Conservation (phyloP, 2,329 filamentous ascomycete genomes). For the Colletotrichum cordylinicola region DNA sequence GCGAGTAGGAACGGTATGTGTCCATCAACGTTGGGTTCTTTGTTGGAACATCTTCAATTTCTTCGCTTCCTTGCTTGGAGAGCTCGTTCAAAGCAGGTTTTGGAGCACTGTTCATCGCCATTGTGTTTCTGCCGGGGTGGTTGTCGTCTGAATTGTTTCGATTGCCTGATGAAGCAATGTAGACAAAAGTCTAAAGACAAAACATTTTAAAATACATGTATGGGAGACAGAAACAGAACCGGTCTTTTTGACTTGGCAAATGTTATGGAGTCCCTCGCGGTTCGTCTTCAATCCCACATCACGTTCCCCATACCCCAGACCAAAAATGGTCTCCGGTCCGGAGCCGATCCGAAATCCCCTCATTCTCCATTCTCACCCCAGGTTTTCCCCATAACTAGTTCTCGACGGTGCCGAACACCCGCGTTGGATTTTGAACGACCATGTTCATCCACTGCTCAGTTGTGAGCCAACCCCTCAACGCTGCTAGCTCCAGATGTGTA, state of each 20-base stretch:
- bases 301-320: not conserved
- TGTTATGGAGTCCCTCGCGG: not conserved
- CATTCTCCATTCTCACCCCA: not conserved
- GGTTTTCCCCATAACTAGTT: not conserved
- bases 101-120: not conserved
- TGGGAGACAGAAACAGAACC: not conserved
- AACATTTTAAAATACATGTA: not conserved
- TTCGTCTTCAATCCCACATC: not conserved
- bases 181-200: not conserved
- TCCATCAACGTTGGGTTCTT: not conserved
- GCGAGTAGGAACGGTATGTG: not conserved
- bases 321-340: not conserved
- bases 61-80: not conserved
- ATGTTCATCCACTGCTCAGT: not conserved
- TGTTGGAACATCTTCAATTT: not conserved
- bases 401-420: not conserved
- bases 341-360: not conserved
- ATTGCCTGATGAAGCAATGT: not conserved
- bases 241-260: not conserved
- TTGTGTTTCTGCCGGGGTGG: not conserved
- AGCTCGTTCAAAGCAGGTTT: not conserved
- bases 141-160: not conserved
- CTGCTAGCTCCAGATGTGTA: not conserved
- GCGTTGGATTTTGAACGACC: not conserved
- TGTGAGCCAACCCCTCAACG: not conserved